phyloP scores from a whole-genome alignment of 2,329 filamentous ascomycete species.

The Ceratocystis ficicola region DNA sequence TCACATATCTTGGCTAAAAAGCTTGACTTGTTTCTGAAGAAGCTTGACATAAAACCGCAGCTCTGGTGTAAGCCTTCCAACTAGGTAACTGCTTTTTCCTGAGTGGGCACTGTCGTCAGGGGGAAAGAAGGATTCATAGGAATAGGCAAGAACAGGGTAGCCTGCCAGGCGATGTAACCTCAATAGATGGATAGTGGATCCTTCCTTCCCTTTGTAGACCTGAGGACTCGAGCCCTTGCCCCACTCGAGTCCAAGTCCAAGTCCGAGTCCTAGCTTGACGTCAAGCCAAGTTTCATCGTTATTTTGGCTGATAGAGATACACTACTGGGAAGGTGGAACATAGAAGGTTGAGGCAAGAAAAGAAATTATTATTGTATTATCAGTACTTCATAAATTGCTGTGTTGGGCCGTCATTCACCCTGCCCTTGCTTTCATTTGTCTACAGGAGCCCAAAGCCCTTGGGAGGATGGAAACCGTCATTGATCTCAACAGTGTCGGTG shows the following conservation, averaged over 20 bases:
- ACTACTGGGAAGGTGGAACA: not conserved
- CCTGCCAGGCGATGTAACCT: not conserved
- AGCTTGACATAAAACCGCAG: no score
- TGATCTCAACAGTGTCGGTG: conserved; percentile 30
- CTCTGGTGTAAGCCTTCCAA: no score
- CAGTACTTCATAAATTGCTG: no score
- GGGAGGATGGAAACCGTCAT: conserved; percentile 36
- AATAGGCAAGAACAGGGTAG: not conserved
- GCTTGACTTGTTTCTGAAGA: no score
- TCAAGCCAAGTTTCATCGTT: not conserved
- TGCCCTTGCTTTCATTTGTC: not conserved
- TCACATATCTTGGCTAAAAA: no score
- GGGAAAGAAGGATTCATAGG: not conserved
- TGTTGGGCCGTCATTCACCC: not conserved
- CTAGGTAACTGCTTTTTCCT: no score
- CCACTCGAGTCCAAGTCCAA: not conserved
- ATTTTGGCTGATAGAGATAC: not conserved
- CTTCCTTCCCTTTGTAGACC: not conserved
- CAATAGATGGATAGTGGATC: not conserved
- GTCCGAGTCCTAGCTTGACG: not conserved
- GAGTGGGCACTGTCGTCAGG: not conserved
- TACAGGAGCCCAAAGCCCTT: conserved; percentile 12
- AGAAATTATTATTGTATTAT: no score
- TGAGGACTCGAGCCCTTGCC: not conserved
- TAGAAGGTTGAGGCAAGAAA: no score